Conservation (phyloP, 768 basidiomycete genomes). For the Termitomyces sp. region DNA sequence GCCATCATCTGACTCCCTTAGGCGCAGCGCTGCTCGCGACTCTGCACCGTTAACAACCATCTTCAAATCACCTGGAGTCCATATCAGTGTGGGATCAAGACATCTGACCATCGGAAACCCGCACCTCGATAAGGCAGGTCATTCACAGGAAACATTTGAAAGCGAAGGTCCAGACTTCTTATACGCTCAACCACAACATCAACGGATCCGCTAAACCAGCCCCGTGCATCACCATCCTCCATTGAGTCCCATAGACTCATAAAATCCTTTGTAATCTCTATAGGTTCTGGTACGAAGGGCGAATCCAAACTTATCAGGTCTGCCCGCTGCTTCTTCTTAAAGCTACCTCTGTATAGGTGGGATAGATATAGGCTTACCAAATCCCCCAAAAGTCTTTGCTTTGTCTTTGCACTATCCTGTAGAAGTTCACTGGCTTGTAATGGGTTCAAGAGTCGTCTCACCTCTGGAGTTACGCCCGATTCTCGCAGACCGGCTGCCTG, state of each 20-base stretch:
- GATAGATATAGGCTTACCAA: slow-evolving; percentile 9
- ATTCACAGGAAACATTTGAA: slow-evolving; percentile 50
- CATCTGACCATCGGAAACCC: slow-evolving; percentile 1
- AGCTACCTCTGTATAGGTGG: not conserved
- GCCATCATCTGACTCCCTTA: slow-evolving; percentile 61
- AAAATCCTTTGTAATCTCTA: slow-evolving; percentile 34
- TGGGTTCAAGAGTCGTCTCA: slow-evolving; percentile 4
- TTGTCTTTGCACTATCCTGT: not conserved
- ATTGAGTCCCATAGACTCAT: slow-evolving; percentile 51
- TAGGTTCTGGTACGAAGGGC: slow-evolving; percentile 51
- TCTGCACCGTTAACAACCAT: slow-evolving; percentile 26
- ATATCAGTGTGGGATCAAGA: slow-evolving; percentile 9
- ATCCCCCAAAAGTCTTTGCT: slow-evolving; percentile 11
- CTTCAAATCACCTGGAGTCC: slow-evolving; percentile 57
- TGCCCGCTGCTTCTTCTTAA: slow-evolving; percentile 20
- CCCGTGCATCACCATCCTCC: slow-evolving; percentile 42
- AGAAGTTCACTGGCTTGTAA: not conserved
- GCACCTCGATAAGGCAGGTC: slow-evolving; percentile 58
- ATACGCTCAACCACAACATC: slow-evolving; percentile 49
- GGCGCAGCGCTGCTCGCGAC: slow-evolving; percentile 38
- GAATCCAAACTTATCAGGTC: slow-evolving; percentile 77
- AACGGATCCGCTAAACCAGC: slow-evolving; percentile 61
- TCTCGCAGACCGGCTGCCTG: slow-evolving; percentile 29
- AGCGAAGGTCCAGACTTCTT: slow-evolving; percentile 36
- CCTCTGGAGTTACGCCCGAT: slow-evolving; percentile 21